phyloP scores from a whole-genome alignment of 805 yeast genomes.

The Candida taoyuanica region DNA sequence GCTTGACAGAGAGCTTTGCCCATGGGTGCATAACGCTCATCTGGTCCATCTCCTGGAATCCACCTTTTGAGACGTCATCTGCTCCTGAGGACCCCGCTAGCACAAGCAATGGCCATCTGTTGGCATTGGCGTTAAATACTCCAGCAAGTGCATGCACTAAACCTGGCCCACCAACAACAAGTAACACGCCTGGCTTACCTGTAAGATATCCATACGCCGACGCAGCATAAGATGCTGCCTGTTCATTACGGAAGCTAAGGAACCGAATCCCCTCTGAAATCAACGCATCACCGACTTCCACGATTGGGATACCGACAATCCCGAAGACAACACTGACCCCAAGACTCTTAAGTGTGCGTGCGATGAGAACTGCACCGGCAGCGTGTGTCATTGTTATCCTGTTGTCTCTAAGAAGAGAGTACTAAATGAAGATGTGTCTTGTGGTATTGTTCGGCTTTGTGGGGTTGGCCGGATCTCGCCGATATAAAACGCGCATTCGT shows the following conservation, averaged over 20 bases:
- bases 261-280: conserved; percentile 51
- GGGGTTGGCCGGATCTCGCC: too few species aligned
- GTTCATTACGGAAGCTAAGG: conserved; percentile 64
- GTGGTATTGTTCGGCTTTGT: too few species aligned
- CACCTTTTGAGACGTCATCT: conserved; percentile 50
- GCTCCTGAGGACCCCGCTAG: conserved; percentile 59
- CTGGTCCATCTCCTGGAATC: conserved; percentile 70
- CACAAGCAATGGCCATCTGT: conserved; percentile 62
- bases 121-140: conserved; percentile 53
- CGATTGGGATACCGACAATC: conserved; percentile 71
- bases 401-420: too few species aligned
- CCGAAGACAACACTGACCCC: conserved; percentile 62
- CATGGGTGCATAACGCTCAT: conserved; percentile 43
- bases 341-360: conserved; percentile 40
- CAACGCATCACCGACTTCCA: conserved; percentile 62
- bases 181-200: conserved; percentile 57
- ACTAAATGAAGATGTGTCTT: too few species aligned
- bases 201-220: conserved; percentile 65
- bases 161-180: conserved; percentile 78
- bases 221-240: conserved; percentile 73
- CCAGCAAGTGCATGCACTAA: conserved; percentile 66
- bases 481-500: too few species aligned
- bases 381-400: conserved; percentile 1
- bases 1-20: conserved; percentile 49
- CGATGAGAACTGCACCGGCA: conserved; percentile 45